Conservation (phyloP, 352 stramenopile species). For the Globisporangium perplexum region DNA sequence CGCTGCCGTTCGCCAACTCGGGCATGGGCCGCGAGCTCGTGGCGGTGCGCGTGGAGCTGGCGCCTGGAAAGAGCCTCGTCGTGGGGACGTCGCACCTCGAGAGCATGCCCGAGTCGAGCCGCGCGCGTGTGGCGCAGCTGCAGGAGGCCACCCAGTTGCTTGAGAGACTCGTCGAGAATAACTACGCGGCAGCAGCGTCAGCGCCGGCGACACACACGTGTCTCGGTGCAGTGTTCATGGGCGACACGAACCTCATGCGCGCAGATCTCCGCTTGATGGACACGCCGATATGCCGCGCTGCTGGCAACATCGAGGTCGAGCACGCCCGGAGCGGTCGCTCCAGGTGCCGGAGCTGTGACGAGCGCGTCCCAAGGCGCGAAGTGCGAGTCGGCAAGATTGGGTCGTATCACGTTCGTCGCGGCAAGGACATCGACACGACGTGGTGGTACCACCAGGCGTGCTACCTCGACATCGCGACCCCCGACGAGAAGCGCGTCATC, state of each 20-base stretch:
- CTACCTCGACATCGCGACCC: conserved; percentile 28
- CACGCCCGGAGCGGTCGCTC: conserved; percentile 39
- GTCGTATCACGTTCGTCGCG: conserved; percentile 39
- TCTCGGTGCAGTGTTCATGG: conserved; percentile 69
- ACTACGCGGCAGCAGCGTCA: conserved; percentile 8
- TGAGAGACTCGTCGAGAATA: conserved; percentile 31
- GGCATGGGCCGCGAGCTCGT: conserved; percentile 74
- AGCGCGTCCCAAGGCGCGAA: conserved; percentile 35
- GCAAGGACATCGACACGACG: conserved; percentile 37
- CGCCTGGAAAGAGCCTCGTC: conserved; percentile 37
- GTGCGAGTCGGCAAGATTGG: conserved; percentile 47
- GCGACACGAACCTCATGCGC: conserved; percentile 63
- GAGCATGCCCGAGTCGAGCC: conserved; percentile 53
- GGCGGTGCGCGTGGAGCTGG: conserved; percentile 41
- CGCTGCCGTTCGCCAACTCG: conserved; percentile 63
- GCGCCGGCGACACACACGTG: conserved; percentile 16
- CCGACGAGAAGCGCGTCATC: conserved; percentile 40
- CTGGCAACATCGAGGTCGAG: conserved; percentile 43
- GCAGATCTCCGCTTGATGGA: conserved; percentile 61
- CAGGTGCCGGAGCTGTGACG: conserved; percentile 46
- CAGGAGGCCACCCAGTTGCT: conserved; percentile 46
- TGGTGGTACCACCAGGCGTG: conserved; percentile 59
- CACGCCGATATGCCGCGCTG: conserved; percentile 16
- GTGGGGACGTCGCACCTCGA: conserved; percentile 69
- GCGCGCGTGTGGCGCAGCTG: conserved; percentile 42